phyloP scores from a whole-genome alignment of 1,284 basidiomycete genomes.

The Marasmius sp. region DNA sequence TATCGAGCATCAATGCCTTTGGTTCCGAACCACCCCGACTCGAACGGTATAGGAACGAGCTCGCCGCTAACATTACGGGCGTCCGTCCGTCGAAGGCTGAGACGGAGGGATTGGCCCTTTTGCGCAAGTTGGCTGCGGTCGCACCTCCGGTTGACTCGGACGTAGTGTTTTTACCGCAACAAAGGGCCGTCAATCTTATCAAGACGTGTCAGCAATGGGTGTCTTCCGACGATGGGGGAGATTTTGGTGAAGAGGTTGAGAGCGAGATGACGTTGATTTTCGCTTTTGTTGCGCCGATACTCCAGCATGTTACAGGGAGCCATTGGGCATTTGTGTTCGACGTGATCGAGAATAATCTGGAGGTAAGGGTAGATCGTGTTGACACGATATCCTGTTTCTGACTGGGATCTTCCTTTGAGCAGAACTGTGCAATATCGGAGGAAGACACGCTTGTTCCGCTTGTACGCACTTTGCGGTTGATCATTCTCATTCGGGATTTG shows the following conservation, averaged over 20 bases:
- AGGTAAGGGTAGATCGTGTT: constrained; percentile 48
- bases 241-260: constrained; percentile 72
- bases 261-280: constrained; percentile 78
- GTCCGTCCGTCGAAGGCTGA: constrained; percentile 65
- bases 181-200: constrained; percentile 86
- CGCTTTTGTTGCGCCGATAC: constrained; percentile 77
- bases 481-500: constrained; percentile 73
- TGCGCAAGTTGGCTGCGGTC: constrained; percentile 73
- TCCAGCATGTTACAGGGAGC: constrained; percentile 83
- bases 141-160: constrained; percentile 82
- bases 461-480: constrained; percentile 67
- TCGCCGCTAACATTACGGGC: constrained; percentile 79
- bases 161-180: constrained; percentile 84
- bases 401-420: constrained; percentile 1
- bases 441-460: constrained; percentile 60
- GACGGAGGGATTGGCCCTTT: constrained; percentile 64
- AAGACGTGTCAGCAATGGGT: constrained; percentile 88
- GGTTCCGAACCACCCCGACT: constrained; percentile 71
- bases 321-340: constrained; percentile 97
- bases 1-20: constrained; percentile 40
- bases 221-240: constrained; percentile 72
- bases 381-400: neutral
- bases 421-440: constrained; percentile 68
- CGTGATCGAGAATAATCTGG: constrained; percentile 84
- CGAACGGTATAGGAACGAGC: constrained; percentile 85